Evolutionary conservation across 2,329 filamentous ascomycete species (phyloP), one percentile per base, ranked within the genome.

Genomic region (Shiraia sp.): DNA sequence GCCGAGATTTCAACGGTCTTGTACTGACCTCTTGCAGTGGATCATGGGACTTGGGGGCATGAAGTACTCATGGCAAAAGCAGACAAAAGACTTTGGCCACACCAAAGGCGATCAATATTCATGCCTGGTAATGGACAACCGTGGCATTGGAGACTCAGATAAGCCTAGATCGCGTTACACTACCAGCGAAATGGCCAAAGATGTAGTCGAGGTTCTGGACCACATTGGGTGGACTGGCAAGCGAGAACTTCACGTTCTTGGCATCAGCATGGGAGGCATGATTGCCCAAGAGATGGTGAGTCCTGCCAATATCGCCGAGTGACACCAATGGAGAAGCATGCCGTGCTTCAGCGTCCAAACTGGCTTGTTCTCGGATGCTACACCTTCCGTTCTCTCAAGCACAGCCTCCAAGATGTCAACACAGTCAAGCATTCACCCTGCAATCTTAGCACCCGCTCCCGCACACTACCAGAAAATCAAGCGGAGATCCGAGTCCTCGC

Each of bases 191-290:
- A 95, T 96, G 90, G 90, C 90, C 15, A 80, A 77, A 46, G 90
- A 96, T 70, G 69, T 81, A 16, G 63, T 91, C 51, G 88, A 93
- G 58, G 73, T 93, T 13, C 59, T 81, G 14, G 79, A 84, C 51
- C 79, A 87, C 57, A 65, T 93, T 8, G 83, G 82, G 49, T 95
- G 88, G 87, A 82, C 68, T 39, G 50, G 77, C 62, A 56, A 75
- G 57, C 71, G 77, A 74, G 65, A 80, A 36, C 54, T 86, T 10
- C 83, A 96, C 71, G 66, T 95, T 37, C 75, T 87, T 24, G 90
- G 90, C 41, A 83, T 92, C 51, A 89, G 85, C 45, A 87, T 95
- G 79, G 90, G 90, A 50, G 90, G 90, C 60, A 95, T 96, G 90
- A 92, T 96, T 57, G 82, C 88, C 2, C 90, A 95, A 69, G 90